Evolutionary conservation across 2,329 filamentous ascomycete species (phyloP), one percentile per base, ranked within the genome.

Genomic region (Mariannaea sp.): DNA sequence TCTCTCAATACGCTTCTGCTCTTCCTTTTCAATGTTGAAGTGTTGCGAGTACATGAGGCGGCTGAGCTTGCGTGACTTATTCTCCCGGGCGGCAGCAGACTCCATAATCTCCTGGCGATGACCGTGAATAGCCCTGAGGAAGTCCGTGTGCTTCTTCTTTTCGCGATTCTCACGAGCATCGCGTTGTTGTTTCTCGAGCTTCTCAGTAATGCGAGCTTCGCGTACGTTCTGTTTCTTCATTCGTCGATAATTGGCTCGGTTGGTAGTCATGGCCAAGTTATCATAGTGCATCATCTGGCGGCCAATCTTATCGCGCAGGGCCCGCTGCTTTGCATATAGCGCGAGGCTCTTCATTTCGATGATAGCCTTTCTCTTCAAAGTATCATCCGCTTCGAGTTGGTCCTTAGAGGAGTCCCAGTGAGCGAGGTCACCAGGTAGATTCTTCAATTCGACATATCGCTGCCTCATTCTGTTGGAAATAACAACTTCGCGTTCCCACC

Each of bases 191-290:
- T 97, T 97, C 83, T 99, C 94, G 2, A 99, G 85, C 75, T 97
- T 99, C 82, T 99, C 94, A 0, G 94, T 99, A 61, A 99, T 95
- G 52, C 93, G 88, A 51, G 94, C 94, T 75, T 99, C 94, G 29
- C 93, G 88, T 43, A 97, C 82, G 43, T 89, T 96, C 73, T 97
- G 93, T 78, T 97, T 97, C 87, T 99, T 99, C 79, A 94, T 89
- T 44, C 94, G 87, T 29, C 94, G 89, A 72, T 97, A 97, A 67
- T 87, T 84, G 47, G 89, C 87, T 44, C 94, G 87, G 70, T 99
- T 99, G 1, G 92, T 93, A 1, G 93, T 97, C 90, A 97, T 97
- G 38, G 92, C 93, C 22, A 97, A 83, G 65, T 96, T 97, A 68
- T 97, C 92, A 55, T 93, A 95, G 67, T 95, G 88, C 70, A 96